Percentiles rank a stretch among this genome's conserved stretches.
phyloP scores from a whole-genome alignment of 75 land plant species.

The Cupressus sempervirens region DNA sequence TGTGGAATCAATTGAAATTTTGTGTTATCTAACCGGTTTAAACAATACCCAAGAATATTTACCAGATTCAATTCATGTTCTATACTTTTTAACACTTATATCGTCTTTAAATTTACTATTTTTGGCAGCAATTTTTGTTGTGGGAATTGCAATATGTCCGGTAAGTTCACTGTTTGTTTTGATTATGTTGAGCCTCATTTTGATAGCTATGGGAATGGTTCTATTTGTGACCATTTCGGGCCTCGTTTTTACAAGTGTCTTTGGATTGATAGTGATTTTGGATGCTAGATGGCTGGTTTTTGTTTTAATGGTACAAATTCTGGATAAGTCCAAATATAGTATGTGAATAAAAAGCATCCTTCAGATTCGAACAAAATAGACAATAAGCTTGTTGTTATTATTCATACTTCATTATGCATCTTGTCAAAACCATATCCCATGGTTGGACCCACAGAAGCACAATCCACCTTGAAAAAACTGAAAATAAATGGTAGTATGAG shows the following conservation, averaged over 20 bases:
- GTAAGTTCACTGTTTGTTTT: conserved; percentile 53
- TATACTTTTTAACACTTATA: not conserved
- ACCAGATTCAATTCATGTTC: no score
- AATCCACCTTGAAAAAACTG: no score
- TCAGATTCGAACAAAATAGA: no score
- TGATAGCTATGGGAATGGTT: conserved; percentile 56
- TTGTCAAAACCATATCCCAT: no score
- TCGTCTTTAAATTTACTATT: conserved; percentile 41
- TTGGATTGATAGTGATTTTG: conserved; percentile 29
- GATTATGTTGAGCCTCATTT: conserved; percentile 71
- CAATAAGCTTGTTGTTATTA: no score
- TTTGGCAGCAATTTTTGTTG: conserved; percentile 40
- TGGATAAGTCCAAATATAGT: conserved; percentile 62
- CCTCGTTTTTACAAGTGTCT: conserved; percentile 29
- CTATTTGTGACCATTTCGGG: conserved; percentile 37
- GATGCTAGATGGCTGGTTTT: conserved; percentile 63
- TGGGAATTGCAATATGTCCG: conserved; percentile 35
- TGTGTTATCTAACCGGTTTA: no score
- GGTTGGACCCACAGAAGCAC: no score
- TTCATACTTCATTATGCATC: no score
- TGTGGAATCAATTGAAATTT: no score
- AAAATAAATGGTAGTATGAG: no score
- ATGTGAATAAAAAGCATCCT: conserved; percentile 6
- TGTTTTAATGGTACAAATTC: conserved; percentile 64
- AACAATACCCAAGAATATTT: no score